These are phyloP conservation scores for Populus hybrid DNA, from an alignment of 441 rosid species.

Conservation along the genomic window DNA sequence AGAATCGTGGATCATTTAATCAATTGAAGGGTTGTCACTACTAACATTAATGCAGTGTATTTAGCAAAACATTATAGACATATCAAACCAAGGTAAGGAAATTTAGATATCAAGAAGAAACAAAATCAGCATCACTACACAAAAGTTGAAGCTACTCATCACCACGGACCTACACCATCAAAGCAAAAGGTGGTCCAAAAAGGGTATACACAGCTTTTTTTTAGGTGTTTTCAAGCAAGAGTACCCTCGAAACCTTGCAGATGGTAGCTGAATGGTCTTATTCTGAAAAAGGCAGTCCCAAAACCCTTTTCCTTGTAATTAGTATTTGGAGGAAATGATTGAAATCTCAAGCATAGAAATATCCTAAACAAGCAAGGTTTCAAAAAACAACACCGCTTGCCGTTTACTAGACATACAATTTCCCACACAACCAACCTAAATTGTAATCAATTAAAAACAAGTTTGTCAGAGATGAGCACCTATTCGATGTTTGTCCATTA, in stretches of 20 bases:
- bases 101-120: neutral
- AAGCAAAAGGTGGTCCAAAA: neutral
- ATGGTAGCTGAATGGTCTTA: neutral
- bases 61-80: neutral
- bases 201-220: neutral
- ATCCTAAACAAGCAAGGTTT: slow-evolving; percentile 7
- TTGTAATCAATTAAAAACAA: neutral
- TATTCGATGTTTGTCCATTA: too few relatives aligned
- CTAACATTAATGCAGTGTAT: neutral
- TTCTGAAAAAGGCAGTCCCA: neutral
- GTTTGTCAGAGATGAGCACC: neutral
- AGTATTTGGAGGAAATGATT: neutral
- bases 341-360: slow-evolving; percentile 7
- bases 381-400: slow-evolving; percentile 7
- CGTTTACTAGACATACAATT: neutral
- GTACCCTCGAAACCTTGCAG: neutral
- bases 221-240: neutral
- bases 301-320: neutral
- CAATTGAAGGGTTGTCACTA: neutral
- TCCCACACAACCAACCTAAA: neutral
- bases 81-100: slow-evolving; percentile 4
- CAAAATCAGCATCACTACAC: neutral
- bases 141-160: neutral
- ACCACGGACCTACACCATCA: neutral
- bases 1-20: neutral